Evolutionary conservation across 768 basidiomycete genomes (phyloP).

Genomic region (Podaxis sp.): DNA sequence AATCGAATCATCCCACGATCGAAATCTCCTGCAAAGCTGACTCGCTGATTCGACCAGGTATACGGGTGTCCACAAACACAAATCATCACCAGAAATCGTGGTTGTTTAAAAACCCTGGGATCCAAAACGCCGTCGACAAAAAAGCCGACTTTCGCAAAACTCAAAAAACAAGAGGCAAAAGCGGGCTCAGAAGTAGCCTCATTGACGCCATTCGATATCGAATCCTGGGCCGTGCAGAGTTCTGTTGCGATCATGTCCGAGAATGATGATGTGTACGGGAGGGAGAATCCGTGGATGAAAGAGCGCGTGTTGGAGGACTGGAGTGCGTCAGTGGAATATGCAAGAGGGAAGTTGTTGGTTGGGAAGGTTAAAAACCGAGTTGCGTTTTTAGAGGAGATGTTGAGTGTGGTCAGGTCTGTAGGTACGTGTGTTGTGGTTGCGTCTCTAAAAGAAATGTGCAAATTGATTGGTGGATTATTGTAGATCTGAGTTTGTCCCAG

Average conservation of each 20-base stretch:
- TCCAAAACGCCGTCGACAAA: slow-evolving; percentile 7
- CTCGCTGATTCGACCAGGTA: neutral
- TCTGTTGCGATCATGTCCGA: slow-evolving; percentile 27
- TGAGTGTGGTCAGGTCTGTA: slow-evolving; percentile 54
- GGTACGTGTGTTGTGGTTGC: slow-evolving; percentile 38
- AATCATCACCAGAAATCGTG: neutral
- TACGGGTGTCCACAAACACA: neutral
- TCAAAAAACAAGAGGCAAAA: slow-evolving; percentile 53
- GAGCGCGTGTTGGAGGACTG: slow-evolving; percentile 56
- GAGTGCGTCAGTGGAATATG: slow-evolving; percentile 53
- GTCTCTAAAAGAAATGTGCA: slow-evolving; percentile 12
- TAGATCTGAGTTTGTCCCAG: slow-evolving; percentile 63
- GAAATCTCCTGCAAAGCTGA: slow-evolving; percentile 4
- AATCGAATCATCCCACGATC: slow-evolving; percentile 14
- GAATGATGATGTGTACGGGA: slow-evolving; percentile 29
- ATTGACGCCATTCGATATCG: slow-evolving; percentile 56
- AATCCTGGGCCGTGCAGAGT: slow-evolving; percentile 63
- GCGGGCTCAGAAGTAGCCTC: slow-evolving; percentile 27
- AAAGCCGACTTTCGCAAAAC: slow-evolving; percentile 44
- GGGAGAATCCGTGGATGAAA: slow-evolving; percentile 44
- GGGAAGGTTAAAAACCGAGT: slow-evolving; percentile 54
- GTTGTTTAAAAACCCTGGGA: slow-evolving; percentile 8
- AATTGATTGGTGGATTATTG: slow-evolving; percentile 7
- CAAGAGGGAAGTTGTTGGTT: slow-evolving; percentile 47
- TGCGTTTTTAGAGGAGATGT: slow-evolving; percentile 60